Conservation (phyloP, 768 basidiomycete genomes). For the Sarcodon sp. region DNA sequence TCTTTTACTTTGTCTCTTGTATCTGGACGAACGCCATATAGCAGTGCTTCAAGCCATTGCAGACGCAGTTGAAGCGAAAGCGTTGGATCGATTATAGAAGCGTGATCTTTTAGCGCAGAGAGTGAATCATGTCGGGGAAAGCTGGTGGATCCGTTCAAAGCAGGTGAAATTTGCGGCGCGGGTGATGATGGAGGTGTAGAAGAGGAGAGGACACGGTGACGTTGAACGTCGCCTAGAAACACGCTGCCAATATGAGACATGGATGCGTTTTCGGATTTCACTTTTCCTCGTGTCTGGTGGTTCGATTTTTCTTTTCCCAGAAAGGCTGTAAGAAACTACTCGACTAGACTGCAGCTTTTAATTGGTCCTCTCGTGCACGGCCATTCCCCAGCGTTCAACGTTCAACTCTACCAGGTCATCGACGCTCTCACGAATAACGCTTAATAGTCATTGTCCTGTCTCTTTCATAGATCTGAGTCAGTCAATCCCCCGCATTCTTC, state of each 20-base stretch:
- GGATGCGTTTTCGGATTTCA: too few relatives aligned
- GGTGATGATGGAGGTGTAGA: conserved; percentile 39
- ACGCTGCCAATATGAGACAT: conserved; percentile 46
- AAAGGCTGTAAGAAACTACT: too few relatives aligned
- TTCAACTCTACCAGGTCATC: too few relatives aligned
- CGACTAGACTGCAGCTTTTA: too few relatives aligned
- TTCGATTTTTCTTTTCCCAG: too few relatives aligned
- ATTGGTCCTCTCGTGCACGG: too few relatives aligned
- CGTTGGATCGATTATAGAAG: conserved; percentile 40
- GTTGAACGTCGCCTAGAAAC: conserved; percentile 68
- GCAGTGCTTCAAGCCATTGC: conserved; percentile 69
- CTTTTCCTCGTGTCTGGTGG: too few relatives aligned
- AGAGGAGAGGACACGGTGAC: conserved; percentile 43
- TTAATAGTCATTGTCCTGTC: too few relatives aligned
- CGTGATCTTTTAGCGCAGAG: conserved; percentile 11
- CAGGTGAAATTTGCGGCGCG: conserved; percentile 7
- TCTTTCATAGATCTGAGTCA: too few relatives aligned
- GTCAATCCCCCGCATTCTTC: too few relatives aligned
- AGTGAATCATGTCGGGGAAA: neutral
- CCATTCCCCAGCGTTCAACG: too few relatives aligned
- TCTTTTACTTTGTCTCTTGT: conserved; percentile 25
- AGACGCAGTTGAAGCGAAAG: conserved; percentile 66
- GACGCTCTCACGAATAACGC: too few relatives aligned
- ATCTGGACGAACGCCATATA: conserved; percentile 49
- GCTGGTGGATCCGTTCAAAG: conserved; percentile 6